phyloP scores from a whole-genome alignment of 1,284 basidiomycete species.

The Trichosporon ovoides region DNA sequence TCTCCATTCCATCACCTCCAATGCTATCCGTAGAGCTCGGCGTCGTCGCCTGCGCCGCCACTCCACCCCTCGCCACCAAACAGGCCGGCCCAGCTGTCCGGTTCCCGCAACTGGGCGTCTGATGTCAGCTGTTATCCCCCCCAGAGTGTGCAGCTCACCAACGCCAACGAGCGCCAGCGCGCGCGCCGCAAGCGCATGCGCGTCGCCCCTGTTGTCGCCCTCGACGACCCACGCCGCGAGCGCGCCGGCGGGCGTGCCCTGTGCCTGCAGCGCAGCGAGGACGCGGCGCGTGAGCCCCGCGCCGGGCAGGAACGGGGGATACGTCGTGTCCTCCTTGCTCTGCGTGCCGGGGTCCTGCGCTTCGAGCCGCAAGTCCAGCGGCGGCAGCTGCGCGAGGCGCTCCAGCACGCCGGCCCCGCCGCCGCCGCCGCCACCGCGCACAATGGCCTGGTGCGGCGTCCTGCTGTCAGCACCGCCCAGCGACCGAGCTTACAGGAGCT shows the following conservation, averaged over 20 bases:
- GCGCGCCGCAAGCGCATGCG: conserved; percentile 58
- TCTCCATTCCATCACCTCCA: neutral
- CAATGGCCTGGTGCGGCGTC: conserved; percentile 43
- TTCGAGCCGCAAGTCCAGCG: conserved; percentile 22
- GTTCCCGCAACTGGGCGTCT: conserved; percentile 30
- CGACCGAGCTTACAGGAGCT: conserved; percentile 60
- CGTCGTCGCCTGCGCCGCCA: conserved; percentile 36
- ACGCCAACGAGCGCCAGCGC: conserved; percentile 53
- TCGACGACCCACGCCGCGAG: conserved; percentile 60
- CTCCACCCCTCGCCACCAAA: conserved; percentile 46
- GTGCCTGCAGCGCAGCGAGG: conserved; percentile 51
- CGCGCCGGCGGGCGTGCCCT: conserved; percentile 28
- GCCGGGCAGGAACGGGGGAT: conserved; percentile 56
- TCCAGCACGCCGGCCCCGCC: conserved; percentile 49
- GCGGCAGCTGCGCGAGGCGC: conserved; percentile 54
- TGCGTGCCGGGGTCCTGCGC: too few species aligned
- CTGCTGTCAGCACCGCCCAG: conserved; percentile 14
- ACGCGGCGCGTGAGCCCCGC: conserved; percentile 66
- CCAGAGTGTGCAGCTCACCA: conserved; percentile 20
- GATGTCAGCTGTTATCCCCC: neutral
- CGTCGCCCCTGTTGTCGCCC: conserved; percentile 71
- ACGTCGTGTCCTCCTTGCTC: too few species aligned
- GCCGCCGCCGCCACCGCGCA: conserved; percentile 47
- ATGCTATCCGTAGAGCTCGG: conserved; percentile 44
- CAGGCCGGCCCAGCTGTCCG: conserved; percentile 40